Evolutionary conservation across 495 filamentous ascomycete species (phyloP).

Genomic region (Penicillium cosmopolitanum): DNA sequence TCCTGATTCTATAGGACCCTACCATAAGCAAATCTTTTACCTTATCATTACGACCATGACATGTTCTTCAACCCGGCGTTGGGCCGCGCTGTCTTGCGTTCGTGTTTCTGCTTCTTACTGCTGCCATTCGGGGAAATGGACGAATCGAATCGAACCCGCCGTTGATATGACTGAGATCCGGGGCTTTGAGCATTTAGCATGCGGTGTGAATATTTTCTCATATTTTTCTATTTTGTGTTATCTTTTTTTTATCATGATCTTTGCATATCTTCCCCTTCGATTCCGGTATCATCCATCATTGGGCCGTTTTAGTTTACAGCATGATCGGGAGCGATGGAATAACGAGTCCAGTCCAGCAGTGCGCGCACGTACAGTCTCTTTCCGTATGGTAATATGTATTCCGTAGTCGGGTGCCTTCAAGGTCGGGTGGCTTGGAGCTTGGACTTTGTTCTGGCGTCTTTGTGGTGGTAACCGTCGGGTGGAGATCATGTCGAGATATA

Average conservation of each 20-base stretch:
- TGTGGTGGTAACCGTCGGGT: neutral
- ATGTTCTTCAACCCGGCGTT: slow-evolving; percentile 48
- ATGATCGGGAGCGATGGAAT: slow-evolving; percentile 3
- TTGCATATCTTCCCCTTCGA: neutral
- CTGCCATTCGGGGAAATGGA: slow-evolving; percentile 23
- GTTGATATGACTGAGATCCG: slow-evolving; percentile 33
- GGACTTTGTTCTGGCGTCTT: neutral
- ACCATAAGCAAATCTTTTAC: slow-evolving; percentile 1
- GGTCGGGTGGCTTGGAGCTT: neutral
- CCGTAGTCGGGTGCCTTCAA: too few relatives aligned
- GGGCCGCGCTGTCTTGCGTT: slow-evolving; percentile 33
- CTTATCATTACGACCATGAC: slow-evolving; percentile 32
- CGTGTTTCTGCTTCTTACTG: slow-evolving; percentile 24
- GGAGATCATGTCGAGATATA: too few relatives aligned
- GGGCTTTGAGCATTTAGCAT: slow-evolving; percentile 49
- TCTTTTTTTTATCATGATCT: slow-evolving; percentile 7
- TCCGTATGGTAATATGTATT: neutral
- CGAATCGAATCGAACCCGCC: slow-evolving; percentile 21
- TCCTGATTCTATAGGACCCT: neutral
- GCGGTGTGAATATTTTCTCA: slow-evolving; percentile 43
- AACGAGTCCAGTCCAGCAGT: neutral
- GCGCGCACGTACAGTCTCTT: neutral
- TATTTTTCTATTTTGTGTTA: slow-evolving; percentile 33
- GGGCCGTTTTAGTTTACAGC: slow-evolving; percentile 1
- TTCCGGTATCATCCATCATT: neutral